Conservation (phyloP, 2,329 filamentous ascomycete genomes). For the Oidium heveae region DNA sequence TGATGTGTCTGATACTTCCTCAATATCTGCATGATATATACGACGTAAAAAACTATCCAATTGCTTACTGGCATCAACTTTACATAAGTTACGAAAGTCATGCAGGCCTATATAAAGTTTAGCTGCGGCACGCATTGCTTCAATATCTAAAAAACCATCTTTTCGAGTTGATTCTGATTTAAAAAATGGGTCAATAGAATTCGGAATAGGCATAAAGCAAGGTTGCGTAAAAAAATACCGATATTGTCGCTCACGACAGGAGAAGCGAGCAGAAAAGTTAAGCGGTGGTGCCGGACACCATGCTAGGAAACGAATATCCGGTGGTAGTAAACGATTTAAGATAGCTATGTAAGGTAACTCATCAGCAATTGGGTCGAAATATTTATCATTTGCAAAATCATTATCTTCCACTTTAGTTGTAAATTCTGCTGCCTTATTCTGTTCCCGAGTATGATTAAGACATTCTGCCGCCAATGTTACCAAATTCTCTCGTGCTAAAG, state of each 20-base stretch:
- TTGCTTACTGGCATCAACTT: conserved; percentile 73
- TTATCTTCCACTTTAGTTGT: conserved; percentile 4
- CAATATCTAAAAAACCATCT: conserved; percentile 67
- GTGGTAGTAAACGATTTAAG: conserved; percentile 67
- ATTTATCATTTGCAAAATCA: conserved; percentile 11
- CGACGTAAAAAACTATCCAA: conserved; percentile 58
- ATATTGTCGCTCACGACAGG: conserved; percentile 74
- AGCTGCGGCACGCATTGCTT: conserved; percentile 63
- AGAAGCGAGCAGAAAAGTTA: conserved; percentile 76
- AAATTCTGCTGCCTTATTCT: conserved; percentile 2
- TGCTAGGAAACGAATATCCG: conserved; percentile 71
- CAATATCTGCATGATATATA: conserved; percentile 60
- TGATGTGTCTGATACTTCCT: conserved; percentile 32
- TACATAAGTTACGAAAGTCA: conserved; percentile 95
- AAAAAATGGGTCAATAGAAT: conserved; percentile 18
- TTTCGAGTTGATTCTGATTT: conserved; percentile 16
- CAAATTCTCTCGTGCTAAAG: conserved; percentile 7
- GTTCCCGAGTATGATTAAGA: conserved; percentile 6
- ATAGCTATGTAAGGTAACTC: conserved; percentile 67
- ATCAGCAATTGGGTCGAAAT: conserved; percentile 46
- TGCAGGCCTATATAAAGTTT: conserved; percentile 58
- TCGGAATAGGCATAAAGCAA: conserved; percentile 45
- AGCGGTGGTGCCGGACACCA: conserved; percentile 70
- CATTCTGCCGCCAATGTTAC: conserved; percentile 10
- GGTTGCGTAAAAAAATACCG: conserved; percentile 97